Evolutionary conservation across 306 rosid genomes (phyloP), one percentile per base, ranked within the genome.

Genomic region (Gastrolobium villosum): DNA sequence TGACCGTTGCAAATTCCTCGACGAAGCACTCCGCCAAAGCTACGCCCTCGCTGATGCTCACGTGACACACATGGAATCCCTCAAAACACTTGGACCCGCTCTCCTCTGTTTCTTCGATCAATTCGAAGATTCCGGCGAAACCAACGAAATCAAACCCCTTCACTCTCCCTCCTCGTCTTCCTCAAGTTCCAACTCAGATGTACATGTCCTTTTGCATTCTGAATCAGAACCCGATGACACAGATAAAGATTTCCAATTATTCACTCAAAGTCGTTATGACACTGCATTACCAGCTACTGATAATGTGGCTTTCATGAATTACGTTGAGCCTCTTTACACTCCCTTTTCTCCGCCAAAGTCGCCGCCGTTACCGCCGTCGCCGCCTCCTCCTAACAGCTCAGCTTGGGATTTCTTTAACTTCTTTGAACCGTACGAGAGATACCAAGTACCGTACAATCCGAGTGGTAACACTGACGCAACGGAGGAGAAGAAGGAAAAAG

Each of bases 381-480:
- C 91, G 4, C 95, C 96, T 35, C 88, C 97, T 32, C 88, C 95
- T 36, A 53, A 48, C 26, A 82, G 48, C 84, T 87, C 94, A 0
- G 82, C 87, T 30, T 92, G 99, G 99, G 98, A 95, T 69, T 91
- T 92, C 84, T 76, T 95, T 26, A 89, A 89, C 76, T 87, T 95
- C 15, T 95, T 95, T 48, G 98, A 95, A 30, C 77, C 92, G 3
- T 94, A 83, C 65, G 98, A 93, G 30, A 89, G 68, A 40, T 94
- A 85, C 73, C 91, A 94, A 8, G 85, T 81, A 5, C 56, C 79
- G 31, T 90, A 83, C 79, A 7, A 10, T 65, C 20, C 75, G 31
- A 64, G 79, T 41, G 10, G 28, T 39, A 75, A 76, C 10, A 30
- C 14, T 45, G 74, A 63, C 20, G 50, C 36, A 45, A 56, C 49